Conservation (phyloP, 2,329 filamentous ascomycete genomes). For the Hypoxylon sp. region DNA sequence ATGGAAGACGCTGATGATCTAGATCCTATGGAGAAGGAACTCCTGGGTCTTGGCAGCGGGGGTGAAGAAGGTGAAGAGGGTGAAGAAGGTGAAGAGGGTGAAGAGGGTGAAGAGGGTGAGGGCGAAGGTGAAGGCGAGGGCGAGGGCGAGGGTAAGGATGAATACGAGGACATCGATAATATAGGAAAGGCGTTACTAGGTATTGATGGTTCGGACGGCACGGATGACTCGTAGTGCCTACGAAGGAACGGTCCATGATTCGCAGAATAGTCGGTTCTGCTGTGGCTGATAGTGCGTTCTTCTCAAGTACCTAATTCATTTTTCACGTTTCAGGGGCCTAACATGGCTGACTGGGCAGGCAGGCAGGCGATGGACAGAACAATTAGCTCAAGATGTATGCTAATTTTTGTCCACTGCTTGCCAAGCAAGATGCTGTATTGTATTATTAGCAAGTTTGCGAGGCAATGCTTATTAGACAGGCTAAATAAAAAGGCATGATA, state of each 20-base stretch:
- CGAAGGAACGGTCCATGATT: neutral
- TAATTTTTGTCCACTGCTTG: too few species aligned
- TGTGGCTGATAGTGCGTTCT: neutral
- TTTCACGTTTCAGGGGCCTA: conserved; percentile 9
- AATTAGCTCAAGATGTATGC: too few species aligned
- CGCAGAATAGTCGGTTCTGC: conserved; percentile 2
- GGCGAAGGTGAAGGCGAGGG: conserved; percentile 59
- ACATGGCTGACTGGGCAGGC: too few species aligned
- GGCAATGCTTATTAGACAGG: conserved; percentile 11
- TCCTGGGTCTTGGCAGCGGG: conserved; percentile 56
- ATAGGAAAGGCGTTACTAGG: conserved; percentile 47
- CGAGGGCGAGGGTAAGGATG: conserved; percentile 58
- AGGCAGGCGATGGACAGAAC: too few species aligned
- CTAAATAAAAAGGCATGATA: conserved; percentile 4
- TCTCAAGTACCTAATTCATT: conserved; percentile 1
- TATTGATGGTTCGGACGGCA: conserved; percentile 45
- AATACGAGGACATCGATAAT: conserved; percentile 53
- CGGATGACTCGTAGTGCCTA: conserved; percentile 38
- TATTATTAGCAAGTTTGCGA: conserved; percentile 10
- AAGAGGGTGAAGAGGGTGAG: conserved; percentile 57
- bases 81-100: conserved; percentile 52
- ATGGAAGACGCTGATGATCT: conserved; percentile 60
- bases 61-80: conserved; percentile 54
- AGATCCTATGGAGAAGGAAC: conserved; percentile 64
- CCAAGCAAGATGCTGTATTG: too few species aligned